Percentiles rank a stretch among this genome's conserved stretches.
Conservation (phyloP, 192 early-diverging fungal genomes). For the Chytriomyces sp. region DNA sequence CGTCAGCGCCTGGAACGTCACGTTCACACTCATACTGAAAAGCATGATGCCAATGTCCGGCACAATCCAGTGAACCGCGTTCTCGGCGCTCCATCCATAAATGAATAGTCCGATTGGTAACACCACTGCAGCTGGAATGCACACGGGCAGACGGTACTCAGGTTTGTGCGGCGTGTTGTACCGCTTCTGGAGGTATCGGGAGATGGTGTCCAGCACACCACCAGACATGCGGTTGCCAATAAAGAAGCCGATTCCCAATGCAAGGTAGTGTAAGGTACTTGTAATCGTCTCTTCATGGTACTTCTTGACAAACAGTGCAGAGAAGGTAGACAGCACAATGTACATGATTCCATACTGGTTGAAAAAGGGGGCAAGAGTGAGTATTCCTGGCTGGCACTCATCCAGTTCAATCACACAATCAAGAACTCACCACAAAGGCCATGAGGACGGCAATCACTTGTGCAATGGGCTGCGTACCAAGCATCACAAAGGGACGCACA, state of each 20-base stretch:
- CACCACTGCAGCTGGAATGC: background rate
- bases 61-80: constrained; percentile 14
- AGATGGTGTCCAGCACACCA: background rate
- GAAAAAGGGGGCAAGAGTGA: too few relatives aligned
- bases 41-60: constrained; percentile 6
- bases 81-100: constrained; percentile 12
- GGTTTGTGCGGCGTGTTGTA: constrained; percentile 19
- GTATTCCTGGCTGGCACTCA: too few relatives aligned
- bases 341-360: constrained; percentile 6
- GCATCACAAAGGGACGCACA: background rate
- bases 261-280: background rate
- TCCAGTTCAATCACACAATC: too few relatives aligned
- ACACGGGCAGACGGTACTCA: background rate
- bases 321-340: constrained; percentile 10
- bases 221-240: constrained; percentile 4
- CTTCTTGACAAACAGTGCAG: background rate
- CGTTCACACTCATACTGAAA: background rate
- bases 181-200: background rate
- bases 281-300: background rate
- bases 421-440: too few relatives aligned
- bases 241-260: constrained; percentile 3
- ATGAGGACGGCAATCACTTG: constrained; percentile 10
- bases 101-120: background rate
- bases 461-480: constrained; percentile 9
- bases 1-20: background rate